Conservation (phyloP, 371 early-diverging fungal species). For the Sporodiniella umbellata region DNA sequence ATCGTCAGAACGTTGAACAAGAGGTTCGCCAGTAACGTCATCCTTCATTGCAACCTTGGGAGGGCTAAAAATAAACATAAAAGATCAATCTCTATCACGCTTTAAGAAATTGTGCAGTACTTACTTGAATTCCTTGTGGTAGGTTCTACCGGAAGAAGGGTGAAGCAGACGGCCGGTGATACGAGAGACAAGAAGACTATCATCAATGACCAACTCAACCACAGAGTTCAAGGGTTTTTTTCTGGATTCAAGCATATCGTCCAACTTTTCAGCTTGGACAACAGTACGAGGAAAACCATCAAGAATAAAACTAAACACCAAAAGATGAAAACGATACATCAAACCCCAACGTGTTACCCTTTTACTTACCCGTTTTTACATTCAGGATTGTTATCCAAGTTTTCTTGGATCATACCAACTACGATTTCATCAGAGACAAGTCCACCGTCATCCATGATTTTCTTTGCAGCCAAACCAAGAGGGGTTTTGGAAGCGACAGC, state of each 20-base stretch:
- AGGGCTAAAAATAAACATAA: constrained; percentile 48
- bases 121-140: constrained; percentile 92
- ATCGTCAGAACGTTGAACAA: constrained; percentile 97
- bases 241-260: constrained; percentile 85
- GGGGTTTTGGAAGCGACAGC: constrained; percentile 92
- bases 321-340: neutral
- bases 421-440: constrained; percentile 98
- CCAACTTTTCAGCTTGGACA: constrained; percentile 97
- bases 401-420: constrained; percentile 94
- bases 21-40: constrained; percentile 96
- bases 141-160: constrained; percentile 92
- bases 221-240: constrained; percentile 87
- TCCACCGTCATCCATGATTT: constrained; percentile 97
- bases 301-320: constrained; percentile 97
- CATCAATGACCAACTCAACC: constrained; percentile 93
- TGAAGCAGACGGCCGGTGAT: constrained; percentile 97
- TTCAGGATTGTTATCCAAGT: constrained; percentile 86
- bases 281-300: constrained; percentile 99
- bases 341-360: neutral
- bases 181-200: constrained; percentile 88
- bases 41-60: constrained; percentile 92
- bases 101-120: neutral
- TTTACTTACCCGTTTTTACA: constrained; percentile 83
- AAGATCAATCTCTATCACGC: neutral
- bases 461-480: constrained; percentile 93